Evolutionary conservation across 78 protist genomes (phyloP), one percentile per base, ranked within the genome.

Genomic region (Cavenderia fasciculata): DNA sequence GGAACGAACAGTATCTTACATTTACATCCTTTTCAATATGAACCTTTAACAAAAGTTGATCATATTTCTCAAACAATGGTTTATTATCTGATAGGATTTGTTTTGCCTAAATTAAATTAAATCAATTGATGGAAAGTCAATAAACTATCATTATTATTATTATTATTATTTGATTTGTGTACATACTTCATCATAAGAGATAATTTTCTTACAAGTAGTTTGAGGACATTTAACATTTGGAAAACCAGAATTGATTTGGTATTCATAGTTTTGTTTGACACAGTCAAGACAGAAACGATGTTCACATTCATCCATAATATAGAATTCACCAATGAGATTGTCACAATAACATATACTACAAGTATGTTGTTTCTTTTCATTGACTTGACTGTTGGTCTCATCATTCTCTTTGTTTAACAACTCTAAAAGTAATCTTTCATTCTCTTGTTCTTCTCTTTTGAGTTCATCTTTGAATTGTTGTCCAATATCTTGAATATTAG

Each of bases 231-330:
- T 82, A 3, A 82, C 16, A 12, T 66, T 7, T 23, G 70, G 19
- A 25, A 52, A 82, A 10, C 90, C 54, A 27, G 41, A n/a, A 10
- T 63, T 40, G 14, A 82, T 19, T 43, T 82, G 90, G 6, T 7
- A 8, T 56, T 46, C 18, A 33, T 47, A 47, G 25, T 82, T 76
- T 2, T 21, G 25, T 2, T 5, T 47, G 8, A 82, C 21, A 68
- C 90, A 82, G 1, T 29, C 57, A 51, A 2, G 41, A 56, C 90
- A 82, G 33, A 66, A 82, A 43, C 62, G 72, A 57, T 82, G 90
- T 25, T 82, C 62, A 56, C 90, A 82, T 29, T 82, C 90, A 68
- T 82, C 90, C 21, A 82, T 14, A 5, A 82, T 82, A 57, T 82
- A 82, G 40, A 82, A 82, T 18, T 82, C 41, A 7, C 59, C 65